phyloP scores from a whole-genome alignment of 805 yeast species.

The Grigorovia transvaalensis region DNA sequence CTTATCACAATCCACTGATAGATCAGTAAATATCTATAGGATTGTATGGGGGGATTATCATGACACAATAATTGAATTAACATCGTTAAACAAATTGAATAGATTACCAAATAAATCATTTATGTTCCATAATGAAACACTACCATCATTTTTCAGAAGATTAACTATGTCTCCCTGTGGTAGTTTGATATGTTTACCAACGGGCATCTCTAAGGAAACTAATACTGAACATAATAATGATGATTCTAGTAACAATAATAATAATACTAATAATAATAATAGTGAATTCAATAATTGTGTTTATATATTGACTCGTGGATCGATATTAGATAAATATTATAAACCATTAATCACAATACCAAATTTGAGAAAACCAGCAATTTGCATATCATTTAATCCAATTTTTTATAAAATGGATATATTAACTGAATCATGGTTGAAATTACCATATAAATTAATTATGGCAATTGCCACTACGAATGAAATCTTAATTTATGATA shows the following conservation, averaged over 20 bases:
- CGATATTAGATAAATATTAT: slow-evolving; percentile 36
- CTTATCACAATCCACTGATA: slow-evolving; percentile 85
- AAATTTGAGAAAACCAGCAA: slow-evolving; percentile 71
- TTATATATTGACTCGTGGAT: slow-evolving; percentile 64
- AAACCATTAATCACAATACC: slow-evolving; percentile 75
- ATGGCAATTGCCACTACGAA: slow-evolving; percentile 93
- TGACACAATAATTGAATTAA: slow-evolving; percentile 11
- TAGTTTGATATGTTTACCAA: slow-evolving; percentile 59
- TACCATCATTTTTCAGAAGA: slow-evolving; percentile 84
- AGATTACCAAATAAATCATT: slow-evolving; percentile 41
- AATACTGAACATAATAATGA: slow-evolving; percentile 7
- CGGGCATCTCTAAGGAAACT: slow-evolving; percentile 46
- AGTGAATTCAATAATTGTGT: slow-evolving; percentile 57
- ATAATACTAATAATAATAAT: slow-evolving; percentile 4
- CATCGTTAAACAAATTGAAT: slow-evolving; percentile 34
- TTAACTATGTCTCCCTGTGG: slow-evolving; percentile 89
- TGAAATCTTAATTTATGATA: slow-evolving; percentile 71
- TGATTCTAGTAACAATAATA: slow-evolving; percentile 7
- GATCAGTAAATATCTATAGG: slow-evolving; percentile 62
- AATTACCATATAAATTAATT: slow-evolving; percentile 64
- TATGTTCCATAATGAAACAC: slow-evolving; percentile 74
- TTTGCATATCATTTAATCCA: slow-evolving; percentile 74
- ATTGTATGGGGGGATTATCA: slow-evolving; percentile 9
- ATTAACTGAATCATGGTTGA: slow-evolving; percentile 8
- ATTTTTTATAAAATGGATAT: slow-evolving; percentile 33